Percentiles rank a stretch among this genome's conserved stretches.
Conservation (phyloP, 345 rosid species). For the Salix exigua region DNA sequence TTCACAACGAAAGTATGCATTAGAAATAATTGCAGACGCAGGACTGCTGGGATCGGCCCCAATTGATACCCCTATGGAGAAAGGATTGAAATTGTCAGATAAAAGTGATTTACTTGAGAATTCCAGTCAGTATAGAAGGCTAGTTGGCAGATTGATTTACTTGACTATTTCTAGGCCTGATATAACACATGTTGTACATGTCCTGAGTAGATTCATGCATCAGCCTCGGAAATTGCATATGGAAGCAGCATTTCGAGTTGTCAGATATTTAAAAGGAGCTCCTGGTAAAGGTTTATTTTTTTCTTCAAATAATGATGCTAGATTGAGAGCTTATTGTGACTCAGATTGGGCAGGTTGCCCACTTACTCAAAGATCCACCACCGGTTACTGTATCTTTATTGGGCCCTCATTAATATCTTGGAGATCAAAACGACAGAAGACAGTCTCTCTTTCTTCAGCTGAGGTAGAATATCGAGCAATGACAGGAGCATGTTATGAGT, state of each 20-base stretch:
- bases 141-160: background rate
- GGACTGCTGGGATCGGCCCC: background rate
- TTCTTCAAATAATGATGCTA: background rate
- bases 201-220: slow-evolving; percentile 1
- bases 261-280: background rate
- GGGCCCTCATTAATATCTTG: background rate
- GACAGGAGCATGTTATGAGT: slow-evolving; percentile 8
- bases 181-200: slow-evolving; percentile 4
- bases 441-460: background rate
- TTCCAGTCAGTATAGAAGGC: slow-evolving; percentile 1
- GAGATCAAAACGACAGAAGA: slow-evolving; percentile 2
- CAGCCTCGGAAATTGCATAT: background rate
- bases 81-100: slow-evolving; percentile 2
- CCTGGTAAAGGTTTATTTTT: slow-evolving; percentile 6
- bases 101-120: slow-evolving; percentile 3
- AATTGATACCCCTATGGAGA: background rate
- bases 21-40: background rate
- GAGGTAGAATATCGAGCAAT: slow-evolving; percentile 4
- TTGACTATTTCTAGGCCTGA: slow-evolving; percentile 12
- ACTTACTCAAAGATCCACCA: background rate
- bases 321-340: background rate
- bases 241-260: slow-evolving; percentile 2
- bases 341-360: background rate
- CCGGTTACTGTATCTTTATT: background rate
- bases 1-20: background rate